phyloP scores from a whole-genome alignment of 1,284 basidiomycete genomes.

The Neolentinus lepideus region DNA sequence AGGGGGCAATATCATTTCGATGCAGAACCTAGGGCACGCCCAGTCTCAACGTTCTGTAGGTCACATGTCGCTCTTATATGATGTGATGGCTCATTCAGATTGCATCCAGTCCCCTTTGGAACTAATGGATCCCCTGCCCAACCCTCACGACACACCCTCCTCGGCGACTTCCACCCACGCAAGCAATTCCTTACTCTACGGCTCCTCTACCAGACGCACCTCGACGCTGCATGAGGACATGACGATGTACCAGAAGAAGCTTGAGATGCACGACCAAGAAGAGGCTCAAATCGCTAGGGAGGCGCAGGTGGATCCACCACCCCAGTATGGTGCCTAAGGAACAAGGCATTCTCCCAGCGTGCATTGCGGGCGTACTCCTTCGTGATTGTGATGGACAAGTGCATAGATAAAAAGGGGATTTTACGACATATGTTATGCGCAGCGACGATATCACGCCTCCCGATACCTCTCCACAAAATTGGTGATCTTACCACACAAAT shows the following conservation, averaged over 20 bases:
- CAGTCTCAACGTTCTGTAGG: not conserved
- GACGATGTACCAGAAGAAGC: constrained; percentile 19
- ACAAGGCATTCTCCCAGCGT: too few species aligned
- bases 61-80: not conserved
- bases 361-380: too few species aligned
- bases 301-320: constrained; percentile 19
- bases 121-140: constrained; percentile 10
- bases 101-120: not conserved
- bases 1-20: not conserved
- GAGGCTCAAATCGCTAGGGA: constrained; percentile 10
- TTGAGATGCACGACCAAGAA: constrained; percentile 20
- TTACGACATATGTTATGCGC: too few species aligned
- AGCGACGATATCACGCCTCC: too few species aligned
- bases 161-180: constrained; percentile 6
- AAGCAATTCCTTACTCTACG: constrained; percentile 13
- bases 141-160: constrained; percentile 16
- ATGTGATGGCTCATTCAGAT: not conserved
- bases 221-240: constrained; percentile 18
- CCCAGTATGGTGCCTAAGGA: constrained; percentile 13
- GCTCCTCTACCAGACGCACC: constrained; percentile 9
- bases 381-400: too few species aligned
- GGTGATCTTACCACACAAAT: constrained; percentile 1
- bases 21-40: not conserved
- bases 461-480: not conserved
- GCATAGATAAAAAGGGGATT: too few species aligned